Evolutionary conservation across 257 asterid species (phyloP), one percentile per base, ranked within the genome.

Genomic region (Nicotiana attenuata): DNA sequence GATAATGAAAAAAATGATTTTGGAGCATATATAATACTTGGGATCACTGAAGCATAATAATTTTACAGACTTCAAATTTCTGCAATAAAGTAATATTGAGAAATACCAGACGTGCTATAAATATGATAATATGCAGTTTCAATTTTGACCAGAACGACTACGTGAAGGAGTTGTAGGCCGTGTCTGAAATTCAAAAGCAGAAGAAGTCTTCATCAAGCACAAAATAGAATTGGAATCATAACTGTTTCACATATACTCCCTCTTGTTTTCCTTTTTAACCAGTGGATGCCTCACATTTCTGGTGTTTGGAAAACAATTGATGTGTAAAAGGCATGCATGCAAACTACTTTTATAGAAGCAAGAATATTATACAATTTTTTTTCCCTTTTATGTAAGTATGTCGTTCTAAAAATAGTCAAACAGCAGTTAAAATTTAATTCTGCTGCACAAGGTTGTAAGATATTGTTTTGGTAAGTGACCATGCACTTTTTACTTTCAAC

Each of bases 111-210:
- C 11, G 67, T 61, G 8, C 33, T 10, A 24, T 24, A 61, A 22
- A 61, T 60, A 61, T 22, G 66, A 61, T 61, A 31, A 61, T 24
- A 24, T 24, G 67, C 67, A 61, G 67, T 61, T 26, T 61, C 33
- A 61, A 3, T 61, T 61, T 35, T 35, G 29, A 33, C 76, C 76
- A 19, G 90, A 53, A 35, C 85, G 83, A 47, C 81, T 50, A 3
- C 13, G 57, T 5, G 89, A 82, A 69, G 93, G 93, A 60, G 92
- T 89, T 55, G 91, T 81, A 81, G 89, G 81, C 79, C 88, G 85
- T 65, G 88, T 76, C 93, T 92, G 93, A n/a, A 65, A 80, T 81
- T 57, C 57, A 71, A 0, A 71, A 71, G 31, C 59, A 69, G 78
- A 69, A 41, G 20, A 20, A 41, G 10, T 69, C 33, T 6, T 69